phyloP scores from a whole-genome alignment of 345 rosid genomes.

The Brassica carinata region DNA sequence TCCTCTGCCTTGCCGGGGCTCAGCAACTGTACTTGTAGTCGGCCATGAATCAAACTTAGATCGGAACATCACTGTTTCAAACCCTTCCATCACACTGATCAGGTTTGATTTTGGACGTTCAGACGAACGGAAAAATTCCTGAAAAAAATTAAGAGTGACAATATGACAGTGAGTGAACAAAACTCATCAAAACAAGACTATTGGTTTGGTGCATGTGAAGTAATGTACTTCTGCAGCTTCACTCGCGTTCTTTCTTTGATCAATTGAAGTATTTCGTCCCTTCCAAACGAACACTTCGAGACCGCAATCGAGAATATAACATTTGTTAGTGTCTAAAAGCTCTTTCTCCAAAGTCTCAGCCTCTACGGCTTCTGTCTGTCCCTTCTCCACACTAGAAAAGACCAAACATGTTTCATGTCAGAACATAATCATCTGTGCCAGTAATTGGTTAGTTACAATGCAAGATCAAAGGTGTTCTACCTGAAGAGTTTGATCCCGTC shows the following conservation, averaged over 20 bases:
- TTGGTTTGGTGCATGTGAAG: constrained; percentile 10
- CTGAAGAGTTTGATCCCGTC: constrained; percentile 60
- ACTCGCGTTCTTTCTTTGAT: constrained; percentile 84
- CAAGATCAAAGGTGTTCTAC: constrained; percentile 43
- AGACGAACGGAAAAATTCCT: constrained; percentile 66
- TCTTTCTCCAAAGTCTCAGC: constrained; percentile 74
- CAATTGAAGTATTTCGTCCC: constrained; percentile 85
- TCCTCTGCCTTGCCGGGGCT: constrained; percentile 96
- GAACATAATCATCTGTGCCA: constrained; percentile 16
- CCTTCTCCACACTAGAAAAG: constrained; percentile 76
- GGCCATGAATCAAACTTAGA: constrained; percentile 97
- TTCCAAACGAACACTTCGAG: constrained; percentile 89
- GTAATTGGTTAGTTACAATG: neutral
- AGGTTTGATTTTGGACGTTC: constrained; percentile 65
- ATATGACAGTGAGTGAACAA: constrained; percentile 8
- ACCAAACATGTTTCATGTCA: constrained; percentile 40
- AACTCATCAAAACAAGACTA: constrained; percentile 11
- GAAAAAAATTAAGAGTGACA: constrained; percentile 23
- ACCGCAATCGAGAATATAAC: constrained; percentile 88
- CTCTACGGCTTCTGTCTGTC: constrained; percentile 69
- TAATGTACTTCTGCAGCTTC: constrained; percentile 74
- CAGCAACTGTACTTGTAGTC: constrained; percentile 55
- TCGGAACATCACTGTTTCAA: constrained; percentile 88
- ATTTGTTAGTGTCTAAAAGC: constrained; percentile 73
- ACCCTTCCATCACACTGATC: constrained; percentile 91